Percentiles rank a stretch among this genome's conserved stretches.
Evolutionary conservation across 2,329 filamentous ascomycete species (phyloP).

Genomic region (Ceratocystis alfenasii): DNA sequence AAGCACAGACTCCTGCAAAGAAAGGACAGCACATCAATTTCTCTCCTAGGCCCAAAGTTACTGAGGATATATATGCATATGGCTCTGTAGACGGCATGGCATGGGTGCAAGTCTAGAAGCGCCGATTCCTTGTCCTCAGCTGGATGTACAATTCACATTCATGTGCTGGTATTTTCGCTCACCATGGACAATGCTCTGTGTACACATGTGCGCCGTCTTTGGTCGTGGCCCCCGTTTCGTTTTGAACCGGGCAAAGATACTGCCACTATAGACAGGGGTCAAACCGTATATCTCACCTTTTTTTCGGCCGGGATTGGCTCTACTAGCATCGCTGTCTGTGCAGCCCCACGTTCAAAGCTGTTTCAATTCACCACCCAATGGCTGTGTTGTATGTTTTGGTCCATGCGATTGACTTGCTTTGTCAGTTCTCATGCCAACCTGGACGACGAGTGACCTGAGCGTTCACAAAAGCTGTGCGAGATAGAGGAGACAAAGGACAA

Average conservation of each 20-base stretch:
- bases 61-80: background rate
- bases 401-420: constrained; percentile 10
- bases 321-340: constrained; percentile 6
- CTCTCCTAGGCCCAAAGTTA: background rate
- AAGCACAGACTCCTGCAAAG: background rate
- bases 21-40: constrained; percentile 6
- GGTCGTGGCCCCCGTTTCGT: background rate
- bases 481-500: background rate
- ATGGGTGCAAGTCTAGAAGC: background rate
- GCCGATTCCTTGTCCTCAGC: background rate
- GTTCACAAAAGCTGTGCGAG: background rate
- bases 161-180: constrained; percentile 9
- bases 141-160: background rate
- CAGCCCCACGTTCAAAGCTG: constrained; percentile 7
- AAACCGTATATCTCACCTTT: background rate
- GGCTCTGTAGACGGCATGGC: too few relatives aligned
- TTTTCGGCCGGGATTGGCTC: constrained; percentile 11
- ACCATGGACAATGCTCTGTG: constrained; percentile 4
- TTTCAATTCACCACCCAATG: constrained; percentile 11
- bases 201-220: constrained; percentile 9
- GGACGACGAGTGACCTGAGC: background rate
- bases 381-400: constrained; percentile 8
- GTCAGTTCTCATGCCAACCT: constrained; percentile 11
- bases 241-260: background rate
- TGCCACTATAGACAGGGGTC: constrained; percentile 4